These are phyloP conservation scores for Colletotrichum tofieldiae DNA, from an alignment of 2,329 filamentous ascomycete genomes.

Conservation along the genomic window DNA sequence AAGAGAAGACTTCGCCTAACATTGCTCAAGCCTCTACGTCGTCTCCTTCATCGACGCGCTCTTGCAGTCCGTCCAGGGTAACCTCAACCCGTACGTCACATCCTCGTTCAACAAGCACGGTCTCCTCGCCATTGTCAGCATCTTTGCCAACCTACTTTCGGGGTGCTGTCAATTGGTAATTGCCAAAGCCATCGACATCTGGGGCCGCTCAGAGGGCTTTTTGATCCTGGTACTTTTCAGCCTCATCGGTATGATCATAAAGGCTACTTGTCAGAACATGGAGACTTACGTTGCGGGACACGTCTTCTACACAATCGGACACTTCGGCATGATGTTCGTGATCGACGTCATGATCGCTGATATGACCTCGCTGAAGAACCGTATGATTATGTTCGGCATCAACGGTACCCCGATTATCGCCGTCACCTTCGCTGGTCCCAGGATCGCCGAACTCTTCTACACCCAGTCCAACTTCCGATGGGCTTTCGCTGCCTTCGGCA, in stretches of 20 bases:
- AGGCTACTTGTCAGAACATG: constrained; percentile 72
- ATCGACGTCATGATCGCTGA: constrained; percentile 61
- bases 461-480: constrained; percentile 58
- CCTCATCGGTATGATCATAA: constrained; percentile 72
- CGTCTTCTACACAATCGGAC: constrained; percentile 76
- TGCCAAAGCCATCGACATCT: constrained; percentile 66
- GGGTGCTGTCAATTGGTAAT: constrained; percentile 58
- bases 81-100: constrained; percentile 64
- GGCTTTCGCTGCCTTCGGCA: constrained; percentile 74
- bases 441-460: constrained; percentile 58
- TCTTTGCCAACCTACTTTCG: constrained; percentile 68
- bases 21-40: constrained; percentile 53
- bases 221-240: constrained; percentile 58
- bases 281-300: constrained; percentile 73
- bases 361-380: constrained; percentile 60
- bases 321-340: constrained; percentile 58
- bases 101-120: constrained; percentile 76
- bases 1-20: background rate
- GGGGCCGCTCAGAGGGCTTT: constrained; percentile 64
- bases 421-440: constrained; percentile 61
- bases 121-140: constrained; percentile 74
- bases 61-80: constrained; percentile 56
- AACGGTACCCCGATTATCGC: constrained; percentile 61
- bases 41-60: constrained; percentile 57
- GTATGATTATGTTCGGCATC: constrained; percentile 60